A percentile compares a stretch with the other conserved stretches of the same genome.
Conservation (phyloP, 108 stramenopile species). For the Schizochytrium sp. region DNA sequence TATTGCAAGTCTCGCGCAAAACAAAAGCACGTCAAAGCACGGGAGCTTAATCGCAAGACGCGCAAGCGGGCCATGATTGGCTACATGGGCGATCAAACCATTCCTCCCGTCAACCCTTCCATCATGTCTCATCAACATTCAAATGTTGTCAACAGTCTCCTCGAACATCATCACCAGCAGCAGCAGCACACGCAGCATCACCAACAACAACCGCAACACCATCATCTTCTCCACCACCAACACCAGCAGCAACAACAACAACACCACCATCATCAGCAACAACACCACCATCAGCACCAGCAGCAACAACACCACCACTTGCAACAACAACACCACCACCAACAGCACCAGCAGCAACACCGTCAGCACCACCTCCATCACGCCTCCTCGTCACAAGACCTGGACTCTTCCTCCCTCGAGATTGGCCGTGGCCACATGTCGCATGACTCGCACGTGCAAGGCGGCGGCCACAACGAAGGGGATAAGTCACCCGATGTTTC, state of each 20-base stretch:
- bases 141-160: background rate
- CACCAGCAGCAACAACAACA: background rate
- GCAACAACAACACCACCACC: background rate
- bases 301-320: background rate
- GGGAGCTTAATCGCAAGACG: background rate
- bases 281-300: background rate
- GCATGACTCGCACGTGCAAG: background rate
- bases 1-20: slow-evolving; percentile 3
- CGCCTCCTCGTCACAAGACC: too few relatives aligned
- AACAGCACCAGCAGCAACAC: background rate
- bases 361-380: background rate
- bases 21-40: background rate
- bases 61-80: background rate
- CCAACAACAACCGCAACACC: background rate
- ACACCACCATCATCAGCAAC: background rate
- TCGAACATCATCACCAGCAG: background rate
- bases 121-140: background rate
- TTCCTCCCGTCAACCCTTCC: background rate
- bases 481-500: background rate
- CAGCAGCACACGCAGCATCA: background rate
- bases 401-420: background rate
- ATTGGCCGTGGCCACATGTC: background rate
- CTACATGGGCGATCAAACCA: background rate
- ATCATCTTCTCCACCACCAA: background rate
- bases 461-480: background rate